Percentiles rank a stretch among this genome's conserved stretches.
Evolutionary conservation across 768 basidiomycete genomes (phyloP).

Genomic region (Clathrus columnatus): DNA sequence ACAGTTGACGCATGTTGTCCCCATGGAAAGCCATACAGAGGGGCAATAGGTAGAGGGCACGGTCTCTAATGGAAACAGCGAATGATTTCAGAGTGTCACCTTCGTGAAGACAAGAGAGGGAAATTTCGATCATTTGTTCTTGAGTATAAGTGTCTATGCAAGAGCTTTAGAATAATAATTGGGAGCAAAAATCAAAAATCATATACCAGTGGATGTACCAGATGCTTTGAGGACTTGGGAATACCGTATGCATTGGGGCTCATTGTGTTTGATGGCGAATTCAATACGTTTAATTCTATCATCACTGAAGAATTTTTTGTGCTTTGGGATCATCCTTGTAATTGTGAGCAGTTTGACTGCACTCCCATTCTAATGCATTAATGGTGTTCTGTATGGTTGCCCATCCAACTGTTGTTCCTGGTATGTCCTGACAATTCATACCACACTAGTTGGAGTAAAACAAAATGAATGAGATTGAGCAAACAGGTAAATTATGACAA

Average conservation of each 20-base stretch:
- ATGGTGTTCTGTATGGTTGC: constrained; percentile 22
- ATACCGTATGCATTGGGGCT: not conserved
- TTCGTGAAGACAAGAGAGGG: constrained; percentile 16
- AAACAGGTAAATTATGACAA: not conserved
- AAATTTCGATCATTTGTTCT: constrained; percentile 18
- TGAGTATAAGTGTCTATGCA: constrained; percentile 22
- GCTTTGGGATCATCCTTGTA: not conserved
- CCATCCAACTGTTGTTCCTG: constrained; percentile 21
- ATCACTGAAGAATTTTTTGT: constrained; percentile 1
- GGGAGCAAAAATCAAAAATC: not conserved
- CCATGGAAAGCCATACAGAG: not conserved
- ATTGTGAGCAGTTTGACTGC: constrained; percentile 9
- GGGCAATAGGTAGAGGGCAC: not conserved
- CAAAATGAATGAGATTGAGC: constrained; percentile 1
- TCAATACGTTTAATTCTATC: not conserved
- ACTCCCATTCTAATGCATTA: constrained; percentile 22
- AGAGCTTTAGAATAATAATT: not conserved
- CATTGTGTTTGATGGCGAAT: not conserved
- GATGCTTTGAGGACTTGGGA: constrained; percentile 3
- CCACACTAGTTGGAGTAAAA: constrained; percentile 9
- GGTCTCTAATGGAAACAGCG: not conserved
- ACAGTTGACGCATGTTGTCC: not conserved
- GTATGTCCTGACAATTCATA: too few relatives aligned
- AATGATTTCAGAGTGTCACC: not conserved
- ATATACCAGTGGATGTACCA: not conserved